phyloP scores from a whole-genome alignment of 805 yeast genomes.

The Kregervanrija delftensis region DNA sequence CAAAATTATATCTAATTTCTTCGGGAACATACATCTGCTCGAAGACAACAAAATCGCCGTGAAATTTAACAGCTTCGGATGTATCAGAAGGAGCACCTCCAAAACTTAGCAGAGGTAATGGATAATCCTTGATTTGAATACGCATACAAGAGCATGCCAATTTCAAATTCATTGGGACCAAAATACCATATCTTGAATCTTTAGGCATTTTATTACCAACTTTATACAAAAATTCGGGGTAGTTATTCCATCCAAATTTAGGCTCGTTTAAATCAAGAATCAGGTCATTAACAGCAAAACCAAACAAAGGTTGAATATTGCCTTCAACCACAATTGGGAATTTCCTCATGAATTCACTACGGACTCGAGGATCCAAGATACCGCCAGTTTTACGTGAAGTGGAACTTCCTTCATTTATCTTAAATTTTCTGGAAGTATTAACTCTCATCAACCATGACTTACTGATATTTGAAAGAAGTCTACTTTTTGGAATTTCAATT shows the following conservation, averaged over 20 bases:
- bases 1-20: slow-evolving; percentile 35
- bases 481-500: slow-evolving; percentile 21
- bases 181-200: slow-evolving; percentile 44
- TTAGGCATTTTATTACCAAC: slow-evolving; percentile 49
- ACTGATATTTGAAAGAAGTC: slow-evolving; percentile 23
- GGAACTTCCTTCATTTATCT: slow-evolving; percentile 5
- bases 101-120: slow-evolving; percentile 50
- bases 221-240: slow-evolving; percentile 35
- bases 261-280: slow-evolving; percentile 46
- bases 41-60: slow-evolving; percentile 49
- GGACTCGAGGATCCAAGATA: slow-evolving; percentile 22
- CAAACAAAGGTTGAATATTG: slow-evolving; percentile 46
- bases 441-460: slow-evolving; percentile 27
- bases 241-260: slow-evolving; percentile 39
- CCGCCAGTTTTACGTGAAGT: slow-evolving; percentile 4
- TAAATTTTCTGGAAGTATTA: slow-evolving; percentile 6
- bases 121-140: slow-evolving; percentile 46
- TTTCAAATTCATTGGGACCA: slow-evolving; percentile 43
- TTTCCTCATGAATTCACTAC: slow-evolving; percentile 18
- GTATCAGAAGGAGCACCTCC: slow-evolving; percentile 36
- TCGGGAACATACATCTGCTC: slow-evolving; percentile 53
- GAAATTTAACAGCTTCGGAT: slow-evolving; percentile 27
- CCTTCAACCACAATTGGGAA: slow-evolving; percentile 22
- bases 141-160: slow-evolving; percentile 37
- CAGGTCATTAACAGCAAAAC: slow-evolving; percentile 41